These are phyloP conservation scores for Phaeoacremonium minimum DNA, from an alignment of 2,329 filamentous ascomycete species.

Conservation along the genomic window DNA sequence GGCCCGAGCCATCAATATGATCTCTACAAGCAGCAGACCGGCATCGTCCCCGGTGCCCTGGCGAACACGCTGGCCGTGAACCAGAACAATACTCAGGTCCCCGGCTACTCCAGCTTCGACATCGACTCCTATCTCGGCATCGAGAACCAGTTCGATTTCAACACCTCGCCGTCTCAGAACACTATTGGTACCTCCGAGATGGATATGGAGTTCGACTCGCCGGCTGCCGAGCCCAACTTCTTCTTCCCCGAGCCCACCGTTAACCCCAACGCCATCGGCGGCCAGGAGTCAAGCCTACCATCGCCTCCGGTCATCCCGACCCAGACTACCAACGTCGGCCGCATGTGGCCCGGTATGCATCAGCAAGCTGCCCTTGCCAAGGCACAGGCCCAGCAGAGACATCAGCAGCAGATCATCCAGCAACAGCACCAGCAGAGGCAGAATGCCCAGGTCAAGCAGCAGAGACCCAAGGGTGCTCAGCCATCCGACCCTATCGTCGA, in stretches of 20 bases:
- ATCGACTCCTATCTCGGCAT: slow-evolving; percentile 44
- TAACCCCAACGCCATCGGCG: slow-evolving; percentile 68
- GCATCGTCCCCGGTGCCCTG: slow-evolving; percentile 79
- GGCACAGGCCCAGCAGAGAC: slow-evolving; percentile 65
- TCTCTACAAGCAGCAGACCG: slow-evolving; percentile 92
- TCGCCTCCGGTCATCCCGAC: slow-evolving; percentile 38
- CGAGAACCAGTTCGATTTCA: slow-evolving; percentile 67
- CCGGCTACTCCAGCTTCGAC: slow-evolving; percentile 45
- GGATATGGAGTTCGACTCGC: slow-evolving; percentile 66
- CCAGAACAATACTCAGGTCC: slow-evolving; percentile 50
- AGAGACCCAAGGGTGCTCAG: slow-evolving; percentile 45
- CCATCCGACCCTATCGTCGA: slow-evolving; percentile 70
- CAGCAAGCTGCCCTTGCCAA: slow-evolving; percentile 79
- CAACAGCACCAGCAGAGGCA: slow-evolving; percentile 51
- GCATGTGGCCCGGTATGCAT: slow-evolving; percentile 91
- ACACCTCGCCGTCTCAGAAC: slow-evolving; percentile 57
- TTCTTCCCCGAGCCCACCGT: slow-evolving; percentile 59
- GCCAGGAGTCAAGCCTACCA: slow-evolving; percentile 52
- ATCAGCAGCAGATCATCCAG: slow-evolving; percentile 57
- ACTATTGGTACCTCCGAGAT: slow-evolving; percentile 58
- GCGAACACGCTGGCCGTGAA: slow-evolving; percentile 77
- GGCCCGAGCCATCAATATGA: slow-evolving; percentile 94
- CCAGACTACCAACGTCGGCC: slow-evolving; percentile 56
- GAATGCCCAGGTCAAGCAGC: slow-evolving; percentile 32
- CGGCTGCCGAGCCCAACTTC: slow-evolving; percentile 52